A percentile compares a stretch with the other conserved stretches of the same genome.
phyloP scores from a whole-genome alignment of 768 basidiomycete species.

The Lyophyllum atratum region DNA sequence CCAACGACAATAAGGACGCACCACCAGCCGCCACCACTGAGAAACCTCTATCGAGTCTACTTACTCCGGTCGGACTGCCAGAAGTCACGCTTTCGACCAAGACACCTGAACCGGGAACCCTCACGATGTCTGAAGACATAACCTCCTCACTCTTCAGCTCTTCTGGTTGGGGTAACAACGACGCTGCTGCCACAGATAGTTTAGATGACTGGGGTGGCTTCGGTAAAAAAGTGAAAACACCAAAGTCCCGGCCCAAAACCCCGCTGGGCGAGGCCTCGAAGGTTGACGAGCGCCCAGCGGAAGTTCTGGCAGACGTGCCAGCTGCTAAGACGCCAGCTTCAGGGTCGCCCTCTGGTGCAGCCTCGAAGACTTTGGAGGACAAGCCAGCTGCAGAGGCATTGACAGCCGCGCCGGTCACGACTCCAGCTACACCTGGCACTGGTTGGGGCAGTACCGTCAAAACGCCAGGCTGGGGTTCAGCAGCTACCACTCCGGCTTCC shows the following conservation, averaged over 20 bases:
- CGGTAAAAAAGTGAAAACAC: slow-evolving; percentile 11
- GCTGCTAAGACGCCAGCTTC: not conserved
- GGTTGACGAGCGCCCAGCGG: slow-evolving; percentile 4
- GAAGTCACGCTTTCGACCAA: slow-evolving; percentile 15
- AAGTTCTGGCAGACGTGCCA: not conserved
- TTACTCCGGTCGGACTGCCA: slow-evolving; percentile 17
- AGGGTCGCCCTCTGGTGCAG: slow-evolving; percentile 9
- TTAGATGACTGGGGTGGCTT: slow-evolving; percentile 9
- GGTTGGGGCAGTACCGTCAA: slow-evolving; percentile 13
- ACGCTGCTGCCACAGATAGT: not conserved
- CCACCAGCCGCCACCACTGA: not conserved
- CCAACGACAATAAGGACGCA: slow-evolving; percentile 23
- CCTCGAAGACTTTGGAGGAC: slow-evolving; percentile 6
- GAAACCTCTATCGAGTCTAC: slow-evolving; percentile 12
- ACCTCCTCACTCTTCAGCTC: slow-evolving; percentile 14
- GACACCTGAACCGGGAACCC: slow-evolving; percentile 9
- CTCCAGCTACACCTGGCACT: not conserved
- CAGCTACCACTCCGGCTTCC: slow-evolving; percentile 1
- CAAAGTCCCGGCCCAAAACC: slow-evolving; percentile 14
- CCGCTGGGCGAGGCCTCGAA: slow-evolving; percentile 8
- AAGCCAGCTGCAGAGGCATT: slow-evolving; percentile 4
- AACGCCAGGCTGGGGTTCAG: slow-evolving; percentile 10
- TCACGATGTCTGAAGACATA: slow-evolving; percentile 7
- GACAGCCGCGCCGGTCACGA: not conserved
- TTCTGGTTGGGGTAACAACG: slow-evolving; percentile 5